phyloP scores from a whole-genome alignment of 2,329 filamentous ascomycete species.

The Tetracladium maxilliforme region DNA sequence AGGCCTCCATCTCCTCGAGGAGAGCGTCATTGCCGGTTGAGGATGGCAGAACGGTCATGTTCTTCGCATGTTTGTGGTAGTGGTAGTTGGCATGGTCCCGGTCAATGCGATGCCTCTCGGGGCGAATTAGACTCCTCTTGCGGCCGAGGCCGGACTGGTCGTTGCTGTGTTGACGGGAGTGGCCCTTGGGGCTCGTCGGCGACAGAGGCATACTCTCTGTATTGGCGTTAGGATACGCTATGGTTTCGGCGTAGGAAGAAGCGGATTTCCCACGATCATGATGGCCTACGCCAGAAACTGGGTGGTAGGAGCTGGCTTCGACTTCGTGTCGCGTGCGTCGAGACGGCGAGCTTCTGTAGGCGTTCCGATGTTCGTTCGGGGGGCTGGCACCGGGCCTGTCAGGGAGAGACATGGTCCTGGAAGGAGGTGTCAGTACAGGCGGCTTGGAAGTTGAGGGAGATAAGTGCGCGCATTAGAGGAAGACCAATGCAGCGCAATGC shows the following conservation, averaged over 20 bases:
- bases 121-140: slow-evolving; percentile 79
- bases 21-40: slow-evolving; percentile 87
- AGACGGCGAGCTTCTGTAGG: slow-evolving; percentile 54
- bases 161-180: slow-evolving; percentile 11
- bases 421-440: too few relatives aligned
- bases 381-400: slow-evolving; percentile 50
- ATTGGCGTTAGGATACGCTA: slow-evolving; percentile 35
- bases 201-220: slow-evolving; percentile 41
- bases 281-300: slow-evolving; percentile 22
- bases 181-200: slow-evolving; percentile 21
- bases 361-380: slow-evolving; percentile 42
- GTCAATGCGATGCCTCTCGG: slow-evolving; percentile 76
- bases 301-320: slow-evolving; percentile 43
- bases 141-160: slow-evolving; percentile 29
- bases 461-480: too few relatives aligned
- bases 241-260: slow-evolving; percentile 43
- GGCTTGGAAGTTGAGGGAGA: too few relatives aligned
- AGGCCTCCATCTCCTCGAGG: slow-evolving; percentile 60
- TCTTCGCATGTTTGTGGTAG: slow-evolving; percentile 86
- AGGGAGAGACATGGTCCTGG: slow-evolving; percentile 36
- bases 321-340: slow-evolving; percentile 54
- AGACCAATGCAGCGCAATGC: too few relatives aligned
- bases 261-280: slow-evolving; percentile 42
- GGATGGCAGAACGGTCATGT: slow-evolving; percentile 82
- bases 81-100: slow-evolving; percentile 87